Conservation (phyloP, 2,329 filamentous ascomycete genomes). For the Botrytis porri region DNA sequence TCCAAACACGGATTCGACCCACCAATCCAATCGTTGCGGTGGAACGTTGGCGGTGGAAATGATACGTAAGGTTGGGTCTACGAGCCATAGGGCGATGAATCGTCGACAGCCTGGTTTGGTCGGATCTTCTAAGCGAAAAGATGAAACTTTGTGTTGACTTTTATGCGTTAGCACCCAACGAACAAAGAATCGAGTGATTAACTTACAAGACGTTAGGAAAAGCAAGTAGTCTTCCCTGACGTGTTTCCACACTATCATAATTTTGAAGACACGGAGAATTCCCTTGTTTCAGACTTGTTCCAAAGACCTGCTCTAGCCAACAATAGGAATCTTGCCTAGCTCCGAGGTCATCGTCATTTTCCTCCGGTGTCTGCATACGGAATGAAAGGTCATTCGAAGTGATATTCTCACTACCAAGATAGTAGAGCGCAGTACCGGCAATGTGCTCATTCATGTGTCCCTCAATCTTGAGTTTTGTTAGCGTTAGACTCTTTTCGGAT, state of each 20-base stretch:
- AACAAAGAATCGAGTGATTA: too few relatives aligned
- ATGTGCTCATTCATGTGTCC: slow-evolving; percentile 50
- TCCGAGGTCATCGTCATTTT: neutral
- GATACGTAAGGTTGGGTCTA: slow-evolving; percentile 53
- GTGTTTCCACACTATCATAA: slow-evolving; percentile 41
- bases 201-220: slow-evolving; percentile 42
- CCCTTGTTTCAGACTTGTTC: slow-evolving; percentile 2
- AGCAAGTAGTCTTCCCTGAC: slow-evolving; percentile 43
- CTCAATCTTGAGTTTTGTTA: neutral
- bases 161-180: neutral
- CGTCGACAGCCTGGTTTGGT: slow-evolving; percentile 53
- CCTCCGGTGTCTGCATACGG: slow-evolving; percentile 35
- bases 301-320: slow-evolving; percentile 28
- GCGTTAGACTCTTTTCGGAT: neutral
- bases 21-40: slow-evolving; percentile 50
- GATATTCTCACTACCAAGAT: slow-evolving; percentile 50
- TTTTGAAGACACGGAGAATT: slow-evolving; percentile 37
- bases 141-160: slow-evolving; percentile 49
- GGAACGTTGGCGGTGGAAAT: slow-evolving; percentile 52
- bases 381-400: slow-evolving; percentile 44
- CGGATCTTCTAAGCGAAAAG: slow-evolving; percentile 50
- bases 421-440: slow-evolving; percentile 51
- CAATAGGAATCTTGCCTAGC: slow-evolving; percentile 19
- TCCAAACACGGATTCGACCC: slow-evolving; percentile 28
- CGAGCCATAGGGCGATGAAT: slow-evolving; percentile 56